A percentile compares a stretch with the other conserved stretches of the same genome.
These are phyloP conservation scores for Xerocomellus amylosporus DNA, from an alignment of 768 basidiomycete genomes.

Conservation along the genomic window DNA sequence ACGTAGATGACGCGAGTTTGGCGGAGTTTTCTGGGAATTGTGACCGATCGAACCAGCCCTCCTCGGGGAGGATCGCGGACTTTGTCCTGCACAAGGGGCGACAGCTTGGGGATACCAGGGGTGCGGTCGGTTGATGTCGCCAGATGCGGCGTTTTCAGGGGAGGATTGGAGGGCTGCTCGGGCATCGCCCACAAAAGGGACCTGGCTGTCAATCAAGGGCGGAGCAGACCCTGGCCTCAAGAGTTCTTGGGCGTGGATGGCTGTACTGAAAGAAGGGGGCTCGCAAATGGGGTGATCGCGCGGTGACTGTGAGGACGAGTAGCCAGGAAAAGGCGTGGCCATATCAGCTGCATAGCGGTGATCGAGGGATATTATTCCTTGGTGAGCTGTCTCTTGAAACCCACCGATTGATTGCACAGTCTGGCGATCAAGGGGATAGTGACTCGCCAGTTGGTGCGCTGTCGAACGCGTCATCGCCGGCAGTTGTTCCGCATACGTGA, in stretches of 20 bases:
- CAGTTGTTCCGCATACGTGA: conserved; percentile 14
- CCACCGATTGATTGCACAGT: conserved; percentile 19
- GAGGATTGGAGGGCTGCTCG: conserved; percentile 22
- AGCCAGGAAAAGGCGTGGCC: conserved; percentile 32
- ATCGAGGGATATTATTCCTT: conserved; percentile 23
- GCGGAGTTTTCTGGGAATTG: conserved; percentile 29
- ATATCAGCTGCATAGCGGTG: conserved; percentile 19
- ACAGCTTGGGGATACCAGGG: conserved; percentile 21
- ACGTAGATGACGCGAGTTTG: conserved; percentile 28
- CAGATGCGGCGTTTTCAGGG: conserved; percentile 11
- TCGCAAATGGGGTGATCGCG: conserved; percentile 28
- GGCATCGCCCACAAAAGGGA: conserved; percentile 28
- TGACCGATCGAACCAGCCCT: conserved; percentile 33
- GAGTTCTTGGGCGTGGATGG: conserved; percentile 20
- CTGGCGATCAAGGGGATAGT: conserved; percentile 14
- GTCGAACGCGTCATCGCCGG: conserved; percentile 15
- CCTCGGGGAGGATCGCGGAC: conserved; percentile 33
- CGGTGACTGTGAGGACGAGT: conserved; percentile 30
- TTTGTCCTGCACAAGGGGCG: conserved; percentile 21
- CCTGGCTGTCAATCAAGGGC: conserved; percentile 28
- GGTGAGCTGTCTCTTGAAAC: conserved; percentile 16
- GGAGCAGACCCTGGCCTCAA: conserved; percentile 30
- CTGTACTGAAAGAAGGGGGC: conserved; percentile 28
- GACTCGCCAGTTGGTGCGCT: conserved; percentile 10
- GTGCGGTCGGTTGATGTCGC: conserved; percentile 19